A percentile compares a stretch with the other conserved stretches of the same genome.
Evolutionary conservation across 345 rosid genomes (phyloP).

Genomic region (Psidium guajava): DNA sequence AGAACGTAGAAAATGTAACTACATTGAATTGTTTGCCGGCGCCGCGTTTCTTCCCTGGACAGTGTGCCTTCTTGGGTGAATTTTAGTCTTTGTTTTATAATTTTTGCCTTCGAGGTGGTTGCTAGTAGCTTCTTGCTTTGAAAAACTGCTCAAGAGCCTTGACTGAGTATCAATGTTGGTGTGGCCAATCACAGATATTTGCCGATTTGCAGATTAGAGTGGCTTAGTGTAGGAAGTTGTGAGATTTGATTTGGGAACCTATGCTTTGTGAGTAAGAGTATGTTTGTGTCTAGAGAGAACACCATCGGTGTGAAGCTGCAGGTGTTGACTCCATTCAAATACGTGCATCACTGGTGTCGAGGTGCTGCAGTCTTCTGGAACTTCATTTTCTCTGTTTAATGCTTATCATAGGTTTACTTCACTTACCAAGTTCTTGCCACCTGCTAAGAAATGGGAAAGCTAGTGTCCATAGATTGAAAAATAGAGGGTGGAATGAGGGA

Average conservation of each 20-base stretch:
- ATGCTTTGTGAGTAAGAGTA: background rate
- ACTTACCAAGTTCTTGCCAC: background rate
- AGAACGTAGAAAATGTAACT: background rate
- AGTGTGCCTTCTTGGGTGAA: background rate
- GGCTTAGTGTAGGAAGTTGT: background rate
- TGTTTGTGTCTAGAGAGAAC: background rate
- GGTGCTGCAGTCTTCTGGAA: background rate
- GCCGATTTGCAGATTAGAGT: background rate
- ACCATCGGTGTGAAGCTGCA: background rate
- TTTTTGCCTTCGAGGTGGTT: background rate
- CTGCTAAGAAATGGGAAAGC: background rate
- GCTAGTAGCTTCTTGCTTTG: no score
- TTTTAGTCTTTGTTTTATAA: background rate
- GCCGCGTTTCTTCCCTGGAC: background rate
- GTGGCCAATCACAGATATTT: background rate
- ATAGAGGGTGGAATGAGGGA: background rate
- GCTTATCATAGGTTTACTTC: background rate
- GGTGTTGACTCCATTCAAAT: background rate
- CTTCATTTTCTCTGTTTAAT: background rate
- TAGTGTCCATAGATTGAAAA: background rate
- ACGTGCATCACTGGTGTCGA: background rate
- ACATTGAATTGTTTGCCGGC: background rate
- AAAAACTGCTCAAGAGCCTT: background rate
- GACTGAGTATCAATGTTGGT: background rate
- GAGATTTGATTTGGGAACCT: background rate